Evolutionary conservation across 1,139 yeast species (phyloP), one percentile per base, ranked within the genome.

Genomic region (Williopsis jadinii): DNA sequence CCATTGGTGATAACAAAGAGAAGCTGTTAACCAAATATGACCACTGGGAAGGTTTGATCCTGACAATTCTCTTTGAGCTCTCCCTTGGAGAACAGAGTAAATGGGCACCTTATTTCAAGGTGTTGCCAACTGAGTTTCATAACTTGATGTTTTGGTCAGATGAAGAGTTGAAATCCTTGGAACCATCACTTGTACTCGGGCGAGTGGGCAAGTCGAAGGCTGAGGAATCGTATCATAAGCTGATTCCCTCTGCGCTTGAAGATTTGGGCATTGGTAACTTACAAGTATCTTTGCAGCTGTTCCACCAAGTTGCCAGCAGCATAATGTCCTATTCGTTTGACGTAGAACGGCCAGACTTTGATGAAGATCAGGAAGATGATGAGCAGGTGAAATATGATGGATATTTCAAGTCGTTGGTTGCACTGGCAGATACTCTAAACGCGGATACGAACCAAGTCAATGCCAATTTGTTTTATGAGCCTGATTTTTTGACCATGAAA

Each of bases 371-470:
- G 24, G 64, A 56, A 19, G 64, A 56, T 9, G 66, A 59, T 11
- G 67, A 59, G n/a, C 63, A 58, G 2, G 70, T 67, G 3, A 58
- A 55, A 35, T 62, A 59, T 8, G 80, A 73, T 41, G 68, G 69
- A 3, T 73, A 71, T 42, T 66, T 74, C 48, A 90, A 92, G 58
- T 84, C 95, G 0, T 84, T 92, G 95, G 88, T 88, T 8, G 95
- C 97, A 0, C 66, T 88, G 40, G 97, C 97, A 0, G 97, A 92
- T 56, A 80, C 86, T 27, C 65, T 92, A 45, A 92, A 92, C 55
- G 90, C 97, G 1, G 92, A 88, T 55, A 83, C 95, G 0, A 70
- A 71, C 13, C 67, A 73, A n/a, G 80, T 79, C 55, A 90, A 92
- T 60, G 95, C 96, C 5, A 74, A 78, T 42, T 64, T 87, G 44